These are phyloP conservation scores for Ensete ventricosum DNA, from an alignment of 176 grass and related monocot genomes.

Conservation along the genomic window DNA sequence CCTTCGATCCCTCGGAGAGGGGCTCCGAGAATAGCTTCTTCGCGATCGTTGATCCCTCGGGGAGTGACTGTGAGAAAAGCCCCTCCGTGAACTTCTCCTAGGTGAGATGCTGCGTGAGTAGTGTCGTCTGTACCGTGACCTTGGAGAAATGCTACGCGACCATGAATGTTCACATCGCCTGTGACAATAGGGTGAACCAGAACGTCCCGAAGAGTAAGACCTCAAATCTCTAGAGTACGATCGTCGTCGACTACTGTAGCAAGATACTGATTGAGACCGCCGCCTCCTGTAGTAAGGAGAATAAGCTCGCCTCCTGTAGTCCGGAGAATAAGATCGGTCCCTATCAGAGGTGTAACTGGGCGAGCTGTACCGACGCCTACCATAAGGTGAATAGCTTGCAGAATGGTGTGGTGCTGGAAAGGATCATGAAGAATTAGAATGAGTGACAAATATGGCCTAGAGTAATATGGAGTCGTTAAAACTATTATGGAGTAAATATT, in stretches of 20 bases:
- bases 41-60: conserved; percentile 8
- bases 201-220: conserved; percentile 18
- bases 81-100: neutral
- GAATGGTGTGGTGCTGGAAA: conserved; percentile 30
- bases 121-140: neutral
- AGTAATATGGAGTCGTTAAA: no score
- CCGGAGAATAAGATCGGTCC: conserved; percentile 39
- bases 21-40: conserved; percentile 31
- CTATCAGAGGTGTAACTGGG: conserved; percentile 27
- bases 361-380: conserved; percentile 33
- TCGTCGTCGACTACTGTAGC: neutral
- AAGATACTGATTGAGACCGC: conserved; percentile 4
- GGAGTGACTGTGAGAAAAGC: conserved; percentile 30
- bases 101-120: conserved; percentile 5
- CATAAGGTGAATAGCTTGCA: conserved; percentile 38
- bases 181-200: conserved; percentile 31
- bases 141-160: conserved; percentile 20
- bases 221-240: neutral
- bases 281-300: conserved; percentile 12
- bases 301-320: conserved; percentile 13
- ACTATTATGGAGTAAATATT: no score
- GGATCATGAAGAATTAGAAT: conserved; percentile 10
- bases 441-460: neutral
- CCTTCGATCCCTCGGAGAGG: conserved; percentile 18
- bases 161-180: conserved; percentile 4